phyloP scores from a whole-genome alignment of 1,139 yeast genomes.

The Blastobotrys illinoisensis region DNA sequence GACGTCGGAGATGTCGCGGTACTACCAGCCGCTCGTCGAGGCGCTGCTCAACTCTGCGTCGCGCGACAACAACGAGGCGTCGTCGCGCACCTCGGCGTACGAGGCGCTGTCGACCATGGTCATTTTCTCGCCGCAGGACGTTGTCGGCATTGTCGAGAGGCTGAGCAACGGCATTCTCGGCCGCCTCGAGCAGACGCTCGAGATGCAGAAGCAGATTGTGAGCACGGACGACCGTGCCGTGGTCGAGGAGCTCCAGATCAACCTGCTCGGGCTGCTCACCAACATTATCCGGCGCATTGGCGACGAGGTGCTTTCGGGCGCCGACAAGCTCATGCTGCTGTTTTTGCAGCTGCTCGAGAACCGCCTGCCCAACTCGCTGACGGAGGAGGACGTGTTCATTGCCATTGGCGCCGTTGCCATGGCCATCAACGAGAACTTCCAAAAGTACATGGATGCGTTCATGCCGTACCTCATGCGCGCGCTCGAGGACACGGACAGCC shows the following conservation, averaged over 20 bases:
- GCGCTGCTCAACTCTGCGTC: constrained; percentile 63
- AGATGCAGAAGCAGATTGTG: constrained; percentile 42
- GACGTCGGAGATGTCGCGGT: constrained; percentile 65
- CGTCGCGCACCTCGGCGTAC: constrained; percentile 92
- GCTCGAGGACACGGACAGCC: constrained; percentile 73
- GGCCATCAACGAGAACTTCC: constrained; percentile 64
- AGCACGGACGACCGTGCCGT: constrained; percentile 63
- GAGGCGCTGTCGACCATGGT: constrained; percentile 87
- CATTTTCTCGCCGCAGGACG: constrained; percentile 64
- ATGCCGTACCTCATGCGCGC: constrained; percentile 78
- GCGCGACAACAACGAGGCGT: constrained; percentile 72
- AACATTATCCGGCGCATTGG: constrained; percentile 83
- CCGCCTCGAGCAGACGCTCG: constrained; percentile 66
- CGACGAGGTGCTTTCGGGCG: constrained; percentile 55
- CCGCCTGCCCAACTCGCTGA: constrained; percentile 60
- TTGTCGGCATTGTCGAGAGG: constrained; percentile 59
- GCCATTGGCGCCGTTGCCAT: constrained; percentile 88
- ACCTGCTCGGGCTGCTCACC: constrained; percentile 79
- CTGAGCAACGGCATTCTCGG: constrained; percentile 70
- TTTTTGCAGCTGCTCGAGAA: constrained; percentile 64
- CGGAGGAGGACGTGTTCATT: constrained; percentile 91
- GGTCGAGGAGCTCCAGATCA: constrained; percentile 84
- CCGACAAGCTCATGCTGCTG: constrained; percentile 81
- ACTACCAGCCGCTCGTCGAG: constrained; percentile 63
- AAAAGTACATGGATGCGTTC: constrained; percentile 72